Conservation (phyloP, 495 filamentous ascomycete species). For the Astrothelium subdiscretum region DNA sequence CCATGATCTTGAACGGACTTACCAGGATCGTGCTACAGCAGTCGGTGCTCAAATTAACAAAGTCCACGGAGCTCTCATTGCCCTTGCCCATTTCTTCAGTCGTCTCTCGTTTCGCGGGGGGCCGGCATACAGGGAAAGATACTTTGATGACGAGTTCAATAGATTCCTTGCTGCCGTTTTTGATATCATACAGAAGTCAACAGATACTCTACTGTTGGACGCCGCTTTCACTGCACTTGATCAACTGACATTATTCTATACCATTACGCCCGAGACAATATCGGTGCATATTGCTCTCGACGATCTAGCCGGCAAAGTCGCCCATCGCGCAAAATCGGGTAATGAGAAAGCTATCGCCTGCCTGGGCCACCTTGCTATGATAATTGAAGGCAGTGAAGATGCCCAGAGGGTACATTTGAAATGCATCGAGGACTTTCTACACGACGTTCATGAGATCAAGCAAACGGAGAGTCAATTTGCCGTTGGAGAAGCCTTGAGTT, state of each 20-base stretch:
- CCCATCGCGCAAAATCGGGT: constrained; percentile 58
- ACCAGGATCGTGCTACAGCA: constrained; percentile 42
- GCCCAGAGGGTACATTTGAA: constrained; percentile 24
- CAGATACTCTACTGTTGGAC: constrained; percentile 46
- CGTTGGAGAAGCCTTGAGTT: constrained; percentile 73
- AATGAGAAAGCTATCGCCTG: constrained; percentile 69
- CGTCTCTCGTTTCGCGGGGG: constrained; percentile 40
- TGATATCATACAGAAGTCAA: constrained; percentile 37
- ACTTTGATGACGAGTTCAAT: constrained; percentile 24
- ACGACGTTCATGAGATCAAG: constrained; percentile 66
- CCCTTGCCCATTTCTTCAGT: constrained; percentile 49
- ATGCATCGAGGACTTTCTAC: constrained; percentile 49
- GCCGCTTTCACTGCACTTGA: constrained; percentile 55
- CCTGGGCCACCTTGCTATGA: constrained; percentile 57
- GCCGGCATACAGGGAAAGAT: constrained; percentile 11
- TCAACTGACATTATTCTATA: constrained; percentile 60
- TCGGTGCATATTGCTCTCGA: constrained; percentile 28
- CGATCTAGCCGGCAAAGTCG: constrained; percentile 46
- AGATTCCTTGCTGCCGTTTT: constrained; percentile 33
- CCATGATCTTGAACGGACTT: constrained; percentile 29
- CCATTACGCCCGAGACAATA: constrained; percentile 36
- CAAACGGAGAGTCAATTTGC: constrained; percentile 80
- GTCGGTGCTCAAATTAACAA: constrained; percentile 49
- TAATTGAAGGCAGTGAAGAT: constrained; percentile 31
- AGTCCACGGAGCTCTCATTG: constrained; percentile 48